Conservation (phyloP, 768 basidiomycete genomes). For the Lactarius akahatsu region DNA sequence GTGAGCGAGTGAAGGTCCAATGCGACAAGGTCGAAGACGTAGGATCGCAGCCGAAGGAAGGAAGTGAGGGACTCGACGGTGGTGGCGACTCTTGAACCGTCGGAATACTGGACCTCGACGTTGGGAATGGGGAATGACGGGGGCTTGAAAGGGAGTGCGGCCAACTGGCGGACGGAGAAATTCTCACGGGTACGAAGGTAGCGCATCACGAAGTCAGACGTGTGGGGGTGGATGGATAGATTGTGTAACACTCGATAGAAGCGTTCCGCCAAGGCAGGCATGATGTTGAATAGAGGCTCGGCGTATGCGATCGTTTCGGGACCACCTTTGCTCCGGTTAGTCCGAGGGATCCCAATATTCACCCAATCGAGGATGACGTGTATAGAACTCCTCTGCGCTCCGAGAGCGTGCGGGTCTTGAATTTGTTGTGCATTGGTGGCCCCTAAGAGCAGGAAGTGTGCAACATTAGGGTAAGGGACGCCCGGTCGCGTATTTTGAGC, state of each 20-base stretch:
- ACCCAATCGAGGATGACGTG: conserved; percentile 81
- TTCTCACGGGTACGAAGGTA: conserved; percentile 87
- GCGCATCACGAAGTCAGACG: conserved; percentile 76
- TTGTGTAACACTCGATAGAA: conserved; percentile 83
- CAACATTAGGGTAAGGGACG: conserved; percentile 73
- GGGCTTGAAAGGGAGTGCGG: conserved; percentile 64
- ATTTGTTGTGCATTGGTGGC: conserved; percentile 60
- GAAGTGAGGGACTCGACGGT: conserved; percentile 67
- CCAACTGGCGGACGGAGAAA: conserved; percentile 86
- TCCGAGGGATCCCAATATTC: conserved; percentile 65
- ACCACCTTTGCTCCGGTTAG: conserved; percentile 47
- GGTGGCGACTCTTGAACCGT: conserved; percentile 67
- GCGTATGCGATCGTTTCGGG: conserved; percentile 34
- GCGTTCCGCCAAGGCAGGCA: conserved; percentile 81
- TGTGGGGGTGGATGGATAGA: conserved; percentile 82
- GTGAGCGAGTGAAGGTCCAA: conserved; percentile 88
- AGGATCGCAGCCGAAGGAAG: conserved; percentile 80
- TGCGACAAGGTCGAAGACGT: conserved; percentile 81
- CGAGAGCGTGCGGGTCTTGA: conserved; percentile 75
- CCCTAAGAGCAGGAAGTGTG: conserved; percentile 83
- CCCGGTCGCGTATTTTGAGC: conserved; percentile 68
- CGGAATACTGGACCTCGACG: conserved; percentile 64
- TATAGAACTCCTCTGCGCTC: conserved; percentile 65
- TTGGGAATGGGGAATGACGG: conserved; percentile 52
- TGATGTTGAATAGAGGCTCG: conserved; percentile 57